phyloP scores from a whole-genome alignment of 208 protist species.

The Crithidia acanthocephali region DNA sequence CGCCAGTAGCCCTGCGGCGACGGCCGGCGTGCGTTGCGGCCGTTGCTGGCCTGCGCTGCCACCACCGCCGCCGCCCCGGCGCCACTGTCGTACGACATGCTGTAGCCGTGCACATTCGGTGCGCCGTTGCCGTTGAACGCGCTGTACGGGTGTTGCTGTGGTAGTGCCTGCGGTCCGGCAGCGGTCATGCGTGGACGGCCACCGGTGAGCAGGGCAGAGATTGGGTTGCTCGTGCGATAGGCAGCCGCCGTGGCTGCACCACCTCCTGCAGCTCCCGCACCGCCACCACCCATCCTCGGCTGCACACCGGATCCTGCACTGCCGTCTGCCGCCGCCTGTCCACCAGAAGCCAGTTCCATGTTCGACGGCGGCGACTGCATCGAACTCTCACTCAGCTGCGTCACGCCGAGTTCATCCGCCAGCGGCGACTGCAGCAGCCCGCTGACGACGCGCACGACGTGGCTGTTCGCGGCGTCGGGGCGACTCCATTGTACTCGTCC shows the following conservation, averaged over 20 bases:
- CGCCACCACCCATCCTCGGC: not conserved
- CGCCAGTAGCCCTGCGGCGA: constrained; percentile 16
- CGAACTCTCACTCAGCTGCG: constrained; percentile 5
- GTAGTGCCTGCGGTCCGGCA: not conserved
- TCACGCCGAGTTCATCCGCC: not conserved
- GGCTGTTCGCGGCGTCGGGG: not conserved
- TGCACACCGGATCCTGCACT: not conserved
- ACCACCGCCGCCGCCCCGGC: not conserved
- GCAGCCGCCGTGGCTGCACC: not conserved
- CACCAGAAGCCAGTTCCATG: not conserved
- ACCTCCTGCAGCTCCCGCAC: not conserved
- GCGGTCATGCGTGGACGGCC: not conserved
- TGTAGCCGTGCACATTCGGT: not conserved
- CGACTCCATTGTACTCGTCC: not conserved
- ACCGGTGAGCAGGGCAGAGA: constrained; percentile 16
- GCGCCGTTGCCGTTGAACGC: not conserved
- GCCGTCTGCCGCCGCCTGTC: not conserved
- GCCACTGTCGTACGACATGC: constrained; percentile 13
- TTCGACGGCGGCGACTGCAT: constrained; percentile 13
- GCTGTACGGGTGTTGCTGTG: not conserved
- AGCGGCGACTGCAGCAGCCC: constrained; percentile 6
- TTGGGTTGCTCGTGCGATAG: constrained; percentile 11
- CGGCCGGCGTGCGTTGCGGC: not conserved
- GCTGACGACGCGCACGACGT: constrained; percentile 15
- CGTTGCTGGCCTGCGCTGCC: not conserved